Base-by-base conservation (phyloP, 495 filamentous ascomycete species). In the Lepidopterella palustris region DNA sequence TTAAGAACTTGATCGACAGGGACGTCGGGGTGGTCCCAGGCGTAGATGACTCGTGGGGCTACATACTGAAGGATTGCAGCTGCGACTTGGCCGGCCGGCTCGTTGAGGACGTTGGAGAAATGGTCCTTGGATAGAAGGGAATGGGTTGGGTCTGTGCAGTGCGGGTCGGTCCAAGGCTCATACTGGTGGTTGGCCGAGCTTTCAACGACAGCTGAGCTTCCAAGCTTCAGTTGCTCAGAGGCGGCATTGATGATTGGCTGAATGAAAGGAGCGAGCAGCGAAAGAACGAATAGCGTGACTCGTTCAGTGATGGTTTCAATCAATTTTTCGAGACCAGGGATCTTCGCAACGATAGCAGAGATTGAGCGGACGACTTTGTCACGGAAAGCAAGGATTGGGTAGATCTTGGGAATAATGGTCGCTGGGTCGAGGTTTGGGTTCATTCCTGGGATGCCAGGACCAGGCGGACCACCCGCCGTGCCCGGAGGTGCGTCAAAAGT, bases 51-150 rank as follows among this genome's bases (percentile, higher is more conserved):
- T 24, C 92, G 87, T 60, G 92, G 92, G 2, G 90, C 87, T 28
- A 86, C 82, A 68, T 92, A 97, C 77, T 88, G 79, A 4, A 97
- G 73, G 53, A 96, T 87, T 0, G 81, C 82, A 1, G 87, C 74
- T 8, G 92, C 91, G 21, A 97, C 82, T 21, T 87, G 80, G 11
- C 92, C 92, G 2, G 91, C 90, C 49, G 89, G 89, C 28, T 87
- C 79, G 74, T 97, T 97, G 27, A 97, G 78, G 28, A 92, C 78
- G 73, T 97, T 96, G 62, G 87, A 87, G 68, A 97, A 97, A 70
- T 98, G 93, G 66, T 98, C 93, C 74, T 97, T 97, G 58, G 89
- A 92, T 5, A 97, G 81, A 74, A 97, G 83, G 10, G 88, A 93
- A 77, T 97, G 93, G 3, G 93, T 98, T 5, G 93, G 93, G 71